Evolutionary conservation across 306 rosid genomes (phyloP), one percentile per base, ranked within the genome.

Genomic region (Senna siamea): DNA sequence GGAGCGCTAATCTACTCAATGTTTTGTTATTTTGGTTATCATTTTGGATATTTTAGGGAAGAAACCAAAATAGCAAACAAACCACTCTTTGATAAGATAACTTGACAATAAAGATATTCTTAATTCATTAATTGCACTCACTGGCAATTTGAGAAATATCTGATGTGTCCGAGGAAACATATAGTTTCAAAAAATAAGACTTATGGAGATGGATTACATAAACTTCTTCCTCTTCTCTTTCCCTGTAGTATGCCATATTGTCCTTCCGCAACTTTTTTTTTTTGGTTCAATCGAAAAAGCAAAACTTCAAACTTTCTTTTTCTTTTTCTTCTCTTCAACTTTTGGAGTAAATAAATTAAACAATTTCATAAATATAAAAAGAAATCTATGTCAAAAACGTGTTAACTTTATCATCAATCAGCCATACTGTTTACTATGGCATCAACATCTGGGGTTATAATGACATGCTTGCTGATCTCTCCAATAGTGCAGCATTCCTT

Each of bases 381-480:
- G 51, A 5, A 70, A 78, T 1, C 57, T 70, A 48, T 9, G 22
- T 13, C 5, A 13, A 20, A 74, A 37, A 72, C 8, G 14, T n/a
- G 56, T 62, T 66, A 41, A 72, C 38, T 57, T 46, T 19, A 37
- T 89, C 86, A 90, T 69, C 78, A 83, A 75, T 80, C 83, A 66
- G 72, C 70, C 15, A 88, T 50, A 18, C 76, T 70, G 6, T 75
- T 81, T 60, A 91, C 20, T 34, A 90, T 53, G 55, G 87, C 84
- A 70, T 84, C 91, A 18, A 88, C 17, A 40, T 91, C 89, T 2
- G 97, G 97, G 56, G 90, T 86, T 77, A 88, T 9, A 26, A 84
- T 61, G 68, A 76, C 93, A 43, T 83, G 91, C 79, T 88, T 87
- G 69, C 63, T 82, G 72, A 90, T 85, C 84, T 91, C 96, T 26